Percentiles rank a stretch among this genome's conserved stretches.
Conservation (phyloP, 2,329 filamentous ascomycete species). For the Dothistroma pini region DNA sequence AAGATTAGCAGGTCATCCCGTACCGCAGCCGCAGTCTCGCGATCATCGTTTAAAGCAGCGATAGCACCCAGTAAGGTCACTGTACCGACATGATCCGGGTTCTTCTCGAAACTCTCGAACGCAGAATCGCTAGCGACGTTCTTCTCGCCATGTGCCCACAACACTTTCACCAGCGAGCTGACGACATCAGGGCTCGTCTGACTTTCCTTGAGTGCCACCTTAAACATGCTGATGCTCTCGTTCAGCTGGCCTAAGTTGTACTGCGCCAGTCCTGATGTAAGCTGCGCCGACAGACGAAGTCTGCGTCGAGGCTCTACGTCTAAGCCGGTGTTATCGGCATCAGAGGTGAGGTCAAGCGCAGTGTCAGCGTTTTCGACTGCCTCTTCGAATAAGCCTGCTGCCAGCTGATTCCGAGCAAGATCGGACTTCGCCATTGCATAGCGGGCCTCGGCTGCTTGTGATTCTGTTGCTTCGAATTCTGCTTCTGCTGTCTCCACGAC, state of each 20-base stretch:
- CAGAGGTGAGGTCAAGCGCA: slow-evolving; percentile 72
- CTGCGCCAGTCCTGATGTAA: slow-evolving; percentile 79
- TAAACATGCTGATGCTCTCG: slow-evolving; percentile 73
- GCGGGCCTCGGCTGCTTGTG: slow-evolving; percentile 64
- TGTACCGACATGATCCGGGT: slow-evolving; percentile 72
- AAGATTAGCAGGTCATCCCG: slow-evolving; percentile 70
- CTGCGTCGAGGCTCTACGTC: slow-evolving; percentile 62
- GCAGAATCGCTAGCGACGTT: slow-evolving; percentile 74
- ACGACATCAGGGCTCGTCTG: slow-evolving; percentile 74
- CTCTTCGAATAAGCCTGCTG: slow-evolving; percentile 58
- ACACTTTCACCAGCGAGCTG: slow-evolving; percentile 81
- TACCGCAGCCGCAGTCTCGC: slow-evolving; percentile 76
- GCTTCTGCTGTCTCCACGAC: slow-evolving; percentile 70
- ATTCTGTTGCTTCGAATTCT: slow-evolving; percentile 82
- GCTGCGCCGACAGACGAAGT: slow-evolving; percentile 74
- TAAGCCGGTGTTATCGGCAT: slow-evolving; percentile 62
- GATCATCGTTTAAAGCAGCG: slow-evolving; percentile 74
- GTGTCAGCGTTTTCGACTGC: slow-evolving; percentile 78
- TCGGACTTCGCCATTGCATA: slow-evolving; percentile 85
- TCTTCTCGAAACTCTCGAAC: slow-evolving; percentile 71
- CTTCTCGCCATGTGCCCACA: slow-evolving; percentile 86
- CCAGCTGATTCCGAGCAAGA: slow-evolving; percentile 77
- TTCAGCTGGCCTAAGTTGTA: slow-evolving; percentile 66
- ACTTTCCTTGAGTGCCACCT: slow-evolving; percentile 73
- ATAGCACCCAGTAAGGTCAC: slow-evolving; percentile 80